Conservation (phyloP, 306 rosid species). For the Casuarina equisetifolia region DNA sequence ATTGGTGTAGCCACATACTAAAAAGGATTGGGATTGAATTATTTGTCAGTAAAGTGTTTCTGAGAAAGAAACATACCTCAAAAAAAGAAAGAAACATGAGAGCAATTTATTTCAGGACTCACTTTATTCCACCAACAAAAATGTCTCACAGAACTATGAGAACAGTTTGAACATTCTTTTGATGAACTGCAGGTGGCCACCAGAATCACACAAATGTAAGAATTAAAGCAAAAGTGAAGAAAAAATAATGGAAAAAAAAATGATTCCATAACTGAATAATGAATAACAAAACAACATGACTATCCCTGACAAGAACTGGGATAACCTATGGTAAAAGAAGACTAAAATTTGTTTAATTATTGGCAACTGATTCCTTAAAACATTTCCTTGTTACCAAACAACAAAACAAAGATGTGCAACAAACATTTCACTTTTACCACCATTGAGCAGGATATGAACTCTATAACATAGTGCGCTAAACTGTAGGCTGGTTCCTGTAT, state of each 20-base stretch:
- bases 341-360: not conserved
- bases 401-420: not conserved
- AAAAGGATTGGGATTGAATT: constrained; percentile 27
- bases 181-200: constrained; percentile 50
- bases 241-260: not conserved
- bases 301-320: not conserved
- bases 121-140: constrained; percentile 99
- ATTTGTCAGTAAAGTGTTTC: constrained; percentile 18
- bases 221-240: constrained; percentile 2
- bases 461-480: not conserved
- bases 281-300: not conserved
- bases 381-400: not conserved
- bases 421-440: not conserved
- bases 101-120: constrained; percentile 36
- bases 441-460: not conserved
- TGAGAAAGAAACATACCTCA: not conserved
- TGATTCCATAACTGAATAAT: not conserved
- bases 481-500: not conserved
- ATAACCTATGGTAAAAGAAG: not conserved
- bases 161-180: constrained; percentile 59
- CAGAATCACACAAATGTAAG: constrained; percentile 14
- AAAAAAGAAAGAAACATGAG: constrained; percentile 13
- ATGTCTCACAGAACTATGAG: constrained; percentile 76
- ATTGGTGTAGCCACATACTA: constrained; percentile 73
- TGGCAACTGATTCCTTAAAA: not conserved